A percentile compares a stretch with the other conserved stretches of the same genome.
Evolutionary conservation across 1,284 basidiomycete species (phyloP).

Genomic region (Mycena citricolor): DNA sequence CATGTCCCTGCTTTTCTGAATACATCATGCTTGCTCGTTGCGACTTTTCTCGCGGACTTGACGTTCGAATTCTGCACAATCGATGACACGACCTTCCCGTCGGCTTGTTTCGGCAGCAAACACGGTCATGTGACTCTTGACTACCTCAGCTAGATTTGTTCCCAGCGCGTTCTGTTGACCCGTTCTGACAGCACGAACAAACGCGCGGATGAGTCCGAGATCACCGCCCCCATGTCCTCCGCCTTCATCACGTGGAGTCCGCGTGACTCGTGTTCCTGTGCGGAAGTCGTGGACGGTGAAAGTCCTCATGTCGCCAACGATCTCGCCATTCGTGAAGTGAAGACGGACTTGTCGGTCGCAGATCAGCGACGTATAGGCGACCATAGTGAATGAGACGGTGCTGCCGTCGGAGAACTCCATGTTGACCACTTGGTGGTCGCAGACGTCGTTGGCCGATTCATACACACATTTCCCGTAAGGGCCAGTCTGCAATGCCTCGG

Average conservation of each 20-base stretch:
- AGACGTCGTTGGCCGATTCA: slow-evolving; percentile 78
- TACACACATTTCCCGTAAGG: slow-evolving; percentile 86
- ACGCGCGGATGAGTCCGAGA: slow-evolving; percentile 65
- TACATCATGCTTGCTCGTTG: background rate
- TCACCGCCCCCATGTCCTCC: slow-evolving; percentile 85
- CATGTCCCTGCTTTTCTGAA: too few species aligned
- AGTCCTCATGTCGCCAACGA: slow-evolving; percentile 75
- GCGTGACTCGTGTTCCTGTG: slow-evolving; percentile 45
- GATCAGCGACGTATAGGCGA: slow-evolving; percentile 68
- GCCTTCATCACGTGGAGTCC: slow-evolving; percentile 56
- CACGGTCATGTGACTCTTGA: slow-evolving; percentile 78
- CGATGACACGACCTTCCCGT: slow-evolving; percentile 62
- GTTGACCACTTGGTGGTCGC: slow-evolving; percentile 83
- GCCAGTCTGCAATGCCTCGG: slow-evolving; percentile 57
- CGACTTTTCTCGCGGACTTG: slow-evolving; percentile 39
- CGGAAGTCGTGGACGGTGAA: slow-evolving; percentile 82
- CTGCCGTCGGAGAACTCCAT: slow-evolving; percentile 76
- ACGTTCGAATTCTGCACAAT: slow-evolving; percentile 61
- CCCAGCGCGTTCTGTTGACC: slow-evolving; percentile 64
- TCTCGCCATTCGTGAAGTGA: slow-evolving; percentile 81
- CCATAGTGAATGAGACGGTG: slow-evolving; percentile 83
- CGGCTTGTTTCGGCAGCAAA: slow-evolving; percentile 83
- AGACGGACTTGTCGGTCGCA: slow-evolving; percentile 76
- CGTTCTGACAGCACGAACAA: slow-evolving; percentile 69
- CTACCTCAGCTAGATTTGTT: slow-evolving; percentile 64